Conservation (phyloP, 306 rosid species). For the Lupinus albus region DNA sequence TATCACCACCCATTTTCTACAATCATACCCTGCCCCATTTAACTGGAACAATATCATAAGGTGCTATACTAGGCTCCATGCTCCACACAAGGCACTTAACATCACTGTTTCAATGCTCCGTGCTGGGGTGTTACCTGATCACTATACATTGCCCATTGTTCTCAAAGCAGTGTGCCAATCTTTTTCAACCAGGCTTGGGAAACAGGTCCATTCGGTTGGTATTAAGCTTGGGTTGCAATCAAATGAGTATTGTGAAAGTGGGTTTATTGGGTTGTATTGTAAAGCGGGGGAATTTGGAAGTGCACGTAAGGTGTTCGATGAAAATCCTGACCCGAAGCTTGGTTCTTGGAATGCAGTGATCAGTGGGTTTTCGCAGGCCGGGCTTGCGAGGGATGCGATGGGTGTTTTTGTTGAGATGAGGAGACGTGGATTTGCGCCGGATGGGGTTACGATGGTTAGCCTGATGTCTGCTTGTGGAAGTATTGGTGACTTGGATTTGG, state of each 20-base stretch:
- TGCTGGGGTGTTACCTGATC: slow-evolving; percentile 61
- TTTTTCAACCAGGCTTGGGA: slow-evolving; percentile 49
- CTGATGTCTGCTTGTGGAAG: slow-evolving; percentile 69
- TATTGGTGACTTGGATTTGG: slow-evolving; percentile 59
- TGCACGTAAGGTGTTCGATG: slow-evolving; percentile 66
- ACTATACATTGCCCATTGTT: slow-evolving; percentile 67
- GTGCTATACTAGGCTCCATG: slow-evolving; percentile 45
- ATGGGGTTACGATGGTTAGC: slow-evolving; percentile 71
- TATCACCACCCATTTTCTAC: slow-evolving; percentile 49
- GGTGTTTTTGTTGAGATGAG: slow-evolving; percentile 50
- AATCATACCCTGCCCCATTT: slow-evolving; percentile 45
- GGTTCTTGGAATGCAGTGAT: slow-evolving; percentile 84
- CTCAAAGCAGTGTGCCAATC: slow-evolving; percentile 57
- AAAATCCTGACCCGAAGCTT: slow-evolving; percentile 63
- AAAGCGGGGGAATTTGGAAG: slow-evolving; percentile 63
- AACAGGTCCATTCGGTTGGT: slow-evolving; percentile 61
- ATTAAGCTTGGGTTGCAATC: slow-evolving; percentile 60
- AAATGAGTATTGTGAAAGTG: slow-evolving; percentile 69
- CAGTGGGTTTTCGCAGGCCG: slow-evolving; percentile 63
- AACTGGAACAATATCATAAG: slow-evolving; percentile 21
- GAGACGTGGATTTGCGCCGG: slow-evolving; percentile 59
- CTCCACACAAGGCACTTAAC: slow-evolving; percentile 40
- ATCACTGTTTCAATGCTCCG: slow-evolving; percentile 52
- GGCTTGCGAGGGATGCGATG: slow-evolving; percentile 60
- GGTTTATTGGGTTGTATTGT: slow-evolving; percentile 56